Evolutionary conservation across 2,329 filamentous ascomycete genomes (phyloP).

Genomic region (Westerdykella sp.): DNA sequence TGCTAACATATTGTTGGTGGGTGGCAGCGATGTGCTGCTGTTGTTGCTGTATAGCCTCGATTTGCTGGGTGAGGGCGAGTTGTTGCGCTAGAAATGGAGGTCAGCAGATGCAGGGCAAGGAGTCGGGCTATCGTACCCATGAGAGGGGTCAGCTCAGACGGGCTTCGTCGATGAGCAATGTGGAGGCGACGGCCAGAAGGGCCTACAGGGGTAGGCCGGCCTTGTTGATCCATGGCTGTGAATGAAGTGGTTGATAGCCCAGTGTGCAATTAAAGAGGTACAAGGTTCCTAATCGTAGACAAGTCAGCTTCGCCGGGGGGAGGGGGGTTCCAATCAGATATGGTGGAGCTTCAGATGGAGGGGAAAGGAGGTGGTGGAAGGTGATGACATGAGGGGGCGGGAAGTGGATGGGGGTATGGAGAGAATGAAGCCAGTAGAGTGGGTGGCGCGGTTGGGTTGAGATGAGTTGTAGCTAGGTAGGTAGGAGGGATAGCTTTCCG

Average conservation of each 20-base stretch:
- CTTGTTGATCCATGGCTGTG: slow-evolving; percentile 46
- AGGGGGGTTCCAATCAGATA: too few relatives aligned
- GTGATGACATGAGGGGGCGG: slow-evolving; percentile 5
- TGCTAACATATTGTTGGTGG: slow-evolving; percentile 95
- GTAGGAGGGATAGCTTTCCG: slow-evolving; percentile 17
- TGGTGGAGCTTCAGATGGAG: neutral
- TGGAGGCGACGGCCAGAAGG: slow-evolving; percentile 85
- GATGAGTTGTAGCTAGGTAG: slow-evolving; percentile 11
- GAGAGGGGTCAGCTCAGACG: slow-evolving; percentile 91
- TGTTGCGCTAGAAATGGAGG: slow-evolving; percentile 68
- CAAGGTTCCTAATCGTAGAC: too few relatives aligned
- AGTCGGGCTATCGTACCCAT: slow-evolving; percentile 71
- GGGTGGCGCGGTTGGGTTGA: slow-evolving; percentile 6
- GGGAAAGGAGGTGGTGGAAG: slow-evolving; percentile 1
- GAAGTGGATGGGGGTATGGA: neutral
- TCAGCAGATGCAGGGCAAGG: slow-evolving; percentile 18
- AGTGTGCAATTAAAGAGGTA: slow-evolving; percentile 11
- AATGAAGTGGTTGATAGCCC: slow-evolving; percentile 18
- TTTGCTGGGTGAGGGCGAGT: slow-evolving; percentile 95
- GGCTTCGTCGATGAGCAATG: slow-evolving; percentile 94
- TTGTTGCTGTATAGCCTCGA: slow-evolving; percentile 93
- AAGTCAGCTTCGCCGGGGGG: too few relatives aligned
- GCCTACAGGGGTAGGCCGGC: slow-evolving; percentile 51
- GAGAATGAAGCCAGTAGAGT: slow-evolving; percentile 8
- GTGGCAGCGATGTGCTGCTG: slow-evolving; percentile 96